Evolutionary conservation across 2,329 filamentous ascomycete genomes (phyloP).

Genomic region (Dothistroma septosporum): DNA sequence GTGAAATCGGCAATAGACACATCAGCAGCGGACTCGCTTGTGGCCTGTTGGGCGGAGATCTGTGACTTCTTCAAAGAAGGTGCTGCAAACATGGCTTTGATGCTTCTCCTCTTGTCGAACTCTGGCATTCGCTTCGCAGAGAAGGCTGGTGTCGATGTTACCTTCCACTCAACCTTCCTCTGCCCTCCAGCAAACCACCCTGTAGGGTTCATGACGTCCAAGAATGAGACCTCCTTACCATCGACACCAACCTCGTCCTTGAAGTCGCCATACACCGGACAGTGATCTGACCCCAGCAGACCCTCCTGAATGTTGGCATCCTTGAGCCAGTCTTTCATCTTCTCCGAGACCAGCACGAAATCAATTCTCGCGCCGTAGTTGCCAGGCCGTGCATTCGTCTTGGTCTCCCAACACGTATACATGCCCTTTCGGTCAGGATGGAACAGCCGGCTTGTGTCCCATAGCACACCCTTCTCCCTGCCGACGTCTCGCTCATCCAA

Average conservation of each 20-base stretch:
- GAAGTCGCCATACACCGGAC: slow-evolving; percentile 78
- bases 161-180: slow-evolving; percentile 62
- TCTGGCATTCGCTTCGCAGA: slow-evolving; percentile 84
- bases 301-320: slow-evolving; percentile 88
- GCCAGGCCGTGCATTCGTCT: slow-evolving; percentile 88
- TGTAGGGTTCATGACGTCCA: slow-evolving; percentile 73
- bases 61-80: slow-evolving; percentile 43
- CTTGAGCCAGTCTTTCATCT: slow-evolving; percentile 74
- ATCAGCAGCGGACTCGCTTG: neutral
- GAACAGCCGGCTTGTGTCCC: slow-evolving; percentile 78
- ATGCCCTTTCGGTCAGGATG: slow-evolving; percentile 78
- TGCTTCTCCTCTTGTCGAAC: slow-evolving; percentile 77
- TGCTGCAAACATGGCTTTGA: slow-evolving; percentile 82
- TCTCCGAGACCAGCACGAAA: slow-evolving; percentile 78
- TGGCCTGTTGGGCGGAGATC: slow-evolving; percentile 6
- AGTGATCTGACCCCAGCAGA: slow-evolving; percentile 91
- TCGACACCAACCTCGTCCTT: slow-evolving; percentile 56
- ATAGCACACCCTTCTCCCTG: slow-evolving; percentile 67
- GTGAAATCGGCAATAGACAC: no score
- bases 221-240: slow-evolving; percentile 48
- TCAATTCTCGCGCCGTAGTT: slow-evolving; percentile 93
- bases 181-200: slow-evolving; percentile 66
- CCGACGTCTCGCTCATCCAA: slow-evolving; percentile 63
- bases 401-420: slow-evolving; percentile 97
- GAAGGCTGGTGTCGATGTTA: slow-evolving; percentile 64